Percentiles rank a stretch among this genome's conserved stretches.
phyloP scores from a whole-genome alignment of 1,284 basidiomycete genomes.

The Trichosporon ovoides region DNA sequence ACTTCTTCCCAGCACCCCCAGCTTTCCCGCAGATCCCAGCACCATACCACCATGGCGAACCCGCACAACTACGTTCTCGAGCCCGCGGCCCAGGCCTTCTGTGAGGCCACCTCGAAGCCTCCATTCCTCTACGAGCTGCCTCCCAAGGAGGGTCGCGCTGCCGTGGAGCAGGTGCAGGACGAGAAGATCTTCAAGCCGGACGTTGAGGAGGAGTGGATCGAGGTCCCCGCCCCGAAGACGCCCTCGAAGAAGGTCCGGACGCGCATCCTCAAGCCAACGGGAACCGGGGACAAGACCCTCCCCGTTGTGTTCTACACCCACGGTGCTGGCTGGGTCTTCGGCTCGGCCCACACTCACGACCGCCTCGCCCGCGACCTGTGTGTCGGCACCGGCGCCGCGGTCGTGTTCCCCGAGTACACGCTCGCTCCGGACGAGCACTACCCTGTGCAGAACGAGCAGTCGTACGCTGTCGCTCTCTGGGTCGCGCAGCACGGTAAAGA shows the following conservation, averaged over 20 bases:
- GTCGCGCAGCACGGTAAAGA: constrained; percentile 11
- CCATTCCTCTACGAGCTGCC: constrained; percentile 18
- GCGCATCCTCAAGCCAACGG: constrained; percentile 16
- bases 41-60: constrained; percentile 9
- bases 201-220: constrained; percentile 21
- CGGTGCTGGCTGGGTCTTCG: constrained; percentile 20
- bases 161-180: constrained; percentile 14
- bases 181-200: constrained; percentile 8
- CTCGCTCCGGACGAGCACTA: constrained; percentile 16
- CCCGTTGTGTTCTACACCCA: constrained; percentile 19
- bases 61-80: constrained; percentile 16
- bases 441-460: constrained; percentile 16
- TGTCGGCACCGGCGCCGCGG: constrained; percentile 13
- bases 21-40: no score
- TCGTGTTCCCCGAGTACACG: constrained; percentile 19
- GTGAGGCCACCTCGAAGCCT: constrained; percentile 11
- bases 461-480: constrained; percentile 16
- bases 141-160: constrained; percentile 15
- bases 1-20: no score
- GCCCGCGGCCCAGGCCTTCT: constrained; percentile 11
- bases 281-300: constrained; percentile 5
- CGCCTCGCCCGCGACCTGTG: constrained; percentile 15
- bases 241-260: not conserved
- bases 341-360: constrained; percentile 20
- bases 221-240: constrained; percentile 1